Evolutionary conservation across 306 rosid genomes (phyloP).

Genomic region (Pyrus bretschneideri): DNA sequence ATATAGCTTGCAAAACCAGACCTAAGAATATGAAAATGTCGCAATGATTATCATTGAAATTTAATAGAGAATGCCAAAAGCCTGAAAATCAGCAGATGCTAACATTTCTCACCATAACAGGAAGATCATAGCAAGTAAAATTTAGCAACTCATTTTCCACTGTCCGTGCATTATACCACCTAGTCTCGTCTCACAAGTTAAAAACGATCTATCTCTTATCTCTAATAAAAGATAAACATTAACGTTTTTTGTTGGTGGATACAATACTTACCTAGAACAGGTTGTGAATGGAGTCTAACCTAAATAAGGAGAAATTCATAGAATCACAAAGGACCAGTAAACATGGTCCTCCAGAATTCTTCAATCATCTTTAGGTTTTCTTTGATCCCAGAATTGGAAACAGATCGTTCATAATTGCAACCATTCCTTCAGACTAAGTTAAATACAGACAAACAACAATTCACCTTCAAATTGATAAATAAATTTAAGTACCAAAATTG

Average conservation of each 20-base stretch:
- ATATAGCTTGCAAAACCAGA: constrained; percentile 76
- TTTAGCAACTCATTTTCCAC: neutral
- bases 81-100: neutral
- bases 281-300: neutral
- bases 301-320: neutral
- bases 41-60: constrained; percentile 2
- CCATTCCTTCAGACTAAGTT: neutral
- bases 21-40: constrained; percentile 46
- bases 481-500: constrained; percentile 72
- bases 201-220: neutral
- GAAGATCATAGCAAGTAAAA: neutral
- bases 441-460: neutral
- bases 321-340: neutral
- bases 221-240: neutral
- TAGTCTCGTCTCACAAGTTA: neutral
- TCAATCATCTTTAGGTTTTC: neutral
- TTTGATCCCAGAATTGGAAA: neutral
- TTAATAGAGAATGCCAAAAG: neutral
- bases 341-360: neutral
- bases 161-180: no score
- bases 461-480: neutral
- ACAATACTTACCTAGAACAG: neutral
- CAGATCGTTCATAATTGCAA: neutral
- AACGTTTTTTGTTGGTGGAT: neutral
- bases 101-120: neutral